Evolutionary conservation across 2,329 filamentous ascomycete genomes (phyloP), one percentile per base, ranked within the genome.

Genomic region (Claviceps maximensis): DNA sequence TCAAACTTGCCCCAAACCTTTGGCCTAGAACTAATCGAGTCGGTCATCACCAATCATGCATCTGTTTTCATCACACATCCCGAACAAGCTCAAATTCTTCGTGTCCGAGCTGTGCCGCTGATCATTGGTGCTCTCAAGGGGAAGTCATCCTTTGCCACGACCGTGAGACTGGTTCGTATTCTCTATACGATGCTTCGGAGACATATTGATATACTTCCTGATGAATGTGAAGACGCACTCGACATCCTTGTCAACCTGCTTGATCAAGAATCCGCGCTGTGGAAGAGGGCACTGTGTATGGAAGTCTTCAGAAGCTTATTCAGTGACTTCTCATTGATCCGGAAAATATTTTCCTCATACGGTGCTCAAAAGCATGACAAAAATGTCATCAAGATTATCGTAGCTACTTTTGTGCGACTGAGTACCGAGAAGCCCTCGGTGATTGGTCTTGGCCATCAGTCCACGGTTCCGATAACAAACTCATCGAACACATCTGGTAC

Each of bases 281-380:
- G 94, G 93, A 96, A 91, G 66, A 78, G 91, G 54, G 84, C 88
- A 0, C 69, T 97, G 6, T 94, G 89, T 57, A 87, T 98, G 79
- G 93, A 98, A 64, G 80, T 96, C 0, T 88, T 96, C 60, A 80
- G 87, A 53, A 85, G 86, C 7, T 79, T 97, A 7, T 95, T 95
- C 67, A 77, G 86, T 0, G 89, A 97, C 55, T 81, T 89, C 38
- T 77, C 78, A 12, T 75, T 95, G 23, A 75, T 96, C 2, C 76
- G 93, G 44, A 82, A 84, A 40, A 87, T 95, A 2, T 97, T 88
- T 63, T 76, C 80, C 7, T 74, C 86, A 17, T 97, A 89, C 60
- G 91, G 98, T 63, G 78, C 79, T 15, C 73, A 80, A 50, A 76
- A 87, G 45, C 83, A 80, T 3, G 81, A 85, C 60, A 91, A 84